phyloP scores from a whole-genome alignment of 768 basidiomycete genomes.

The Imleria badia region DNA sequence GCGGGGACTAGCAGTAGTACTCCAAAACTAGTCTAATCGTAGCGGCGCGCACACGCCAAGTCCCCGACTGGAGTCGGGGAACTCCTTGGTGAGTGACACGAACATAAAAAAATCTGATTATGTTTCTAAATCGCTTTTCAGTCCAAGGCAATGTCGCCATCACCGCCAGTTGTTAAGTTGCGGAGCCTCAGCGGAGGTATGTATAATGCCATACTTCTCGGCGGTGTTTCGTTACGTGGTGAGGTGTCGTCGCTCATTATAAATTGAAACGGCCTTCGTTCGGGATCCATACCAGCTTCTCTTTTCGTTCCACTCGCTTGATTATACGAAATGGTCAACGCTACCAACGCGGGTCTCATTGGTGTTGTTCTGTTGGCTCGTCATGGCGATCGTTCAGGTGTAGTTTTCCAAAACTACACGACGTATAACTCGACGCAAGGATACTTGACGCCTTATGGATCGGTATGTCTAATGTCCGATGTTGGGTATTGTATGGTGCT shows the following conservation, averaged over 20 bases:
- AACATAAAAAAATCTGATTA: not conserved
- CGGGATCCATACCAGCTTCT: not conserved
- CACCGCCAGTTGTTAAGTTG: not conserved
- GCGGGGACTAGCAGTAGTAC: no score
- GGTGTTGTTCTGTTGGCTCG: constrained; percentile 75
- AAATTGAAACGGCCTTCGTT: not conserved
- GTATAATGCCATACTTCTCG: not conserved
- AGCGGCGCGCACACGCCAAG: no score
- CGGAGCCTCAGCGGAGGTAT: not conserved
- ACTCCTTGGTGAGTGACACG: no score
- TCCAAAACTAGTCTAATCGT: no score
- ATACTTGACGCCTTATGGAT: constrained; percentile 72
- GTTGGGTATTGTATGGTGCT: not conserved
- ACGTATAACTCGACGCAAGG: constrained; percentile 63
- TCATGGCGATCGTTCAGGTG: constrained; percentile 66
- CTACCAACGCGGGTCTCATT: constrained; percentile 41
- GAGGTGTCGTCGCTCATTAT: constrained; percentile 3
- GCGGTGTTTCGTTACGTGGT: not conserved
- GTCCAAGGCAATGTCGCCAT: not conserved
- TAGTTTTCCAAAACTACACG: constrained; percentile 67
- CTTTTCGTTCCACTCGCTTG: not conserved
- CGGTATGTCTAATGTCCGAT: constrained; percentile 45
- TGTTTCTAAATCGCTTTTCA: not conserved
- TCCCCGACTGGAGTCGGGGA: no score
- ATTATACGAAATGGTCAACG: constrained; percentile 24